Percentiles rank a stretch among this genome's conserved stretches.
phyloP scores from a whole-genome alignment of 2,329 filamentous ascomycete species.

The Biscogniauxia sp. region DNA sequence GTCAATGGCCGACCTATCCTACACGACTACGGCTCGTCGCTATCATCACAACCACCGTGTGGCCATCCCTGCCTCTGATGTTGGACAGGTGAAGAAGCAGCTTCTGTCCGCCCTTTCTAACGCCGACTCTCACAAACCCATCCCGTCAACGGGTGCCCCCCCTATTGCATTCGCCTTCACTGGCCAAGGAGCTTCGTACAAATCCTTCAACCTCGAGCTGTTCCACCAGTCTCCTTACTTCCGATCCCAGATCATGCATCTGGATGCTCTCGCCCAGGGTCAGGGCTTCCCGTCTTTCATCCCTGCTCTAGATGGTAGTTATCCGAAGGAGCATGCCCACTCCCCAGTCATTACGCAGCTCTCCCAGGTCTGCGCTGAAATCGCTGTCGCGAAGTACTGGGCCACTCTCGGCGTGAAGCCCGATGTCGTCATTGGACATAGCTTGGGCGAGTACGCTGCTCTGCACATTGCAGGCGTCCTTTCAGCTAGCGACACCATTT shows the following conservation, averaged over 20 bases:
- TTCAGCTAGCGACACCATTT: slow-evolving; percentile 69
- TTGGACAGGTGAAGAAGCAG: slow-evolving; percentile 6
- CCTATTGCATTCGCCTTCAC: slow-evolving; percentile 19
- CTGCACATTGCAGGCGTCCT: slow-evolving; percentile 67
- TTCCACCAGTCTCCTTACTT: slow-evolving; percentile 17
- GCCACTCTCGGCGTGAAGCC: slow-evolving; percentile 48
- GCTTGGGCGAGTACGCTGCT: slow-evolving; percentile 69
- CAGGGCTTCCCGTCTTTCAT: slow-evolving; percentile 52
- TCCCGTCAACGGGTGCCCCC: background rate
- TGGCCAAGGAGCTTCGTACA: slow-evolving; percentile 30
- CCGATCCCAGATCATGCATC: slow-evolving; percentile 45
- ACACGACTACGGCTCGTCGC: slow-evolving; percentile 52
- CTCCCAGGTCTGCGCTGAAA: slow-evolving; percentile 47
- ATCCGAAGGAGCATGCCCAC: slow-evolving; percentile 33
- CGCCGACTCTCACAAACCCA: slow-evolving; percentile 4
- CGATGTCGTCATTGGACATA: slow-evolving; percentile 55
- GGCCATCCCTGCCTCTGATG: slow-evolving; percentile 1
- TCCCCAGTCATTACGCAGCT: slow-evolving; percentile 48
- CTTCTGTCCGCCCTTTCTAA: background rate
- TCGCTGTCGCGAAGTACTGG: slow-evolving; percentile 52
- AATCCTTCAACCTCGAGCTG: slow-evolving; percentile 43
- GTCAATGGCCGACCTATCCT: slow-evolving; percentile 45
- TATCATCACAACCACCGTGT: slow-evolving; percentile 26
- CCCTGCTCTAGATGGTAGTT: slow-evolving; percentile 26
- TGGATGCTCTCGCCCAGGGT: slow-evolving; percentile 47